Evolutionary conservation across 805 yeast species (phyloP), one percentile per base, ranked within the genome.

Genomic region (Jamesozyma gamospora): DNA sequence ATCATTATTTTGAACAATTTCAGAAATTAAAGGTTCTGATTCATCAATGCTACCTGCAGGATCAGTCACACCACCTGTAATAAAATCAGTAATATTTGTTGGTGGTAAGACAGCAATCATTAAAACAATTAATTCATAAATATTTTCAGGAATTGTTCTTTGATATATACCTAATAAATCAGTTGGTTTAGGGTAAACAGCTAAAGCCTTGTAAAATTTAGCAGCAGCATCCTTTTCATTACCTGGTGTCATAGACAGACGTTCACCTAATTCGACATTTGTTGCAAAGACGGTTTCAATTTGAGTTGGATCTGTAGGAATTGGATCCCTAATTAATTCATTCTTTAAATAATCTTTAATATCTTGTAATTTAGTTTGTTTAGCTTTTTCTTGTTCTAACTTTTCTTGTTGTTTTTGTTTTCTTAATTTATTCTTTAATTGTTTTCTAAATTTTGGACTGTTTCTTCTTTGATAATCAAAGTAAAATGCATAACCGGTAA

Each of bases 51-150:
- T 44, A 10, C 35, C 38, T 13, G 39, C 34, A 13, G 35, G 36
- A 34, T 40, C 41, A 26, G 75, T 75, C 48, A 86, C 66, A 50
- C 82, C 31, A 36, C 35, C 35, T 10, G 34, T n/a, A 11, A 40
- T 36, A 32, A 40, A 40, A 16, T 35, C 37, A 12, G 43, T 30
- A 11, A 41, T 77, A 38, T 84, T 76, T 41, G 77, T 73, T 32
- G 97, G 96, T 35, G 96, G 96, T 55, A 82, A 74, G 52, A 84
- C 75, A 42, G 95, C 94, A 61, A 90, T 80, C 87, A 88, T 79
- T 73, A 82, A 73, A 52, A 87, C 82, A 52, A 90, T 73, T 50
- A 79, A 69, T 57, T 87, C 96, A 59, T 86, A 79, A 42, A 88
- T 79, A 34, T 75, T 78, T 57, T 79, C 81, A 37, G 92, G 88